These are phyloP conservation scores for Rhodamnia rubescens DNA, from an alignment of 345 rosid species.

Conservation along the genomic window DNA sequence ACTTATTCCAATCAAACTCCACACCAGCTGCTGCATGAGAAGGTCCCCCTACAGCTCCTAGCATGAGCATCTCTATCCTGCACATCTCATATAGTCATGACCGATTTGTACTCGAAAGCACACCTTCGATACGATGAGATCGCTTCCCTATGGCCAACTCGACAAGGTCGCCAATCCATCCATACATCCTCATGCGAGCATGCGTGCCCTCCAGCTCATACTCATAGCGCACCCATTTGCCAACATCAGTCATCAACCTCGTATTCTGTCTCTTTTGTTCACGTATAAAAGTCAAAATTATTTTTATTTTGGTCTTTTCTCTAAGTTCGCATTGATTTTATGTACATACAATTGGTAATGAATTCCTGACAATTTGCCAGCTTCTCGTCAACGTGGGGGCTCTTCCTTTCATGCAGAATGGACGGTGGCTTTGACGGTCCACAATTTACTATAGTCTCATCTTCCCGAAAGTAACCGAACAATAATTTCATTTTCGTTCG, in stretches of 20 bases:
- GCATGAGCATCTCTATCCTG: too few relatives aligned
- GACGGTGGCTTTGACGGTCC: not conserved
- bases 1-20: not conserved
- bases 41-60: too few relatives aligned
- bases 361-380: not conserved
- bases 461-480: not conserved
- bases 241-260: not conserved
- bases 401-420: not conserved
- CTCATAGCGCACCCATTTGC: not conserved
- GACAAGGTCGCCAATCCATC: not conserved
- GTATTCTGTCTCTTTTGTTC: not conserved
- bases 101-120: too few relatives aligned
- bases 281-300: not conserved
- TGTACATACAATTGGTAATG: not conserved
- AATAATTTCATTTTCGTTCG: not conserved
- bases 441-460: not conserved
- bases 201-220: not conserved
- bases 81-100: too few relatives aligned
- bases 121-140: too few relatives aligned
- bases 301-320: not conserved
- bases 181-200: not conserved
- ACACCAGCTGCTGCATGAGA: not conserved
- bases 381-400: conserved; percentile 5
- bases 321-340: not conserved
- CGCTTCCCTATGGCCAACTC: not conserved